Percentiles rank a stretch among this genome's conserved stretches.
These are phyloP conservation scores for Paecilomyces formosus DNA, from an alignment of 2,329 filamentous ascomycete genomes.

Conservation along the genomic window DNA sequence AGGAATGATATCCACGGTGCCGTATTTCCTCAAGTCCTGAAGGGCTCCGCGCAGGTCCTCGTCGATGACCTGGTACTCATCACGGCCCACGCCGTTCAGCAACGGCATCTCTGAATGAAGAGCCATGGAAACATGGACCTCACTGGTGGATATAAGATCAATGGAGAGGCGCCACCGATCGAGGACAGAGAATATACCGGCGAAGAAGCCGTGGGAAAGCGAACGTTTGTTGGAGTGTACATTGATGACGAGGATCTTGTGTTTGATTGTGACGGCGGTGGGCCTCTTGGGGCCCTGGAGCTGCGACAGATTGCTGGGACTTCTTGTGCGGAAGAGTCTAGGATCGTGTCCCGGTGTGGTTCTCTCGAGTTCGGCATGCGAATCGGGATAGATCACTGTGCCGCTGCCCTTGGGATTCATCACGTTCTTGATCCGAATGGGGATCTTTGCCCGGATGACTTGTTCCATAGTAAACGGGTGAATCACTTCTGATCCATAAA, in stretches of 20 bases:
- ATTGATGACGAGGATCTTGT: constrained; percentile 93
- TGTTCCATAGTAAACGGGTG: constrained; percentile 99
- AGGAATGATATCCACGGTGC: constrained; percentile 81
- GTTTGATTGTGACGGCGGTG: constrained; percentile 93
- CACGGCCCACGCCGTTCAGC: constrained; percentile 38
- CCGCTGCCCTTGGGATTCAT: constrained; percentile 58
- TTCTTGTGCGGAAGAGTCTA: constrained; percentile 43
- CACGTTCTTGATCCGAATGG: constrained; percentile 63
- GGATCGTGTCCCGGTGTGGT: constrained; percentile 50
- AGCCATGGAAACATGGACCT: constrained; percentile 97
- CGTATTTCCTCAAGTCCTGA: constrained; percentile 68
- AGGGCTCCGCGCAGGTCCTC: constrained; percentile 59
- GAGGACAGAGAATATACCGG: constrained; percentile 84
- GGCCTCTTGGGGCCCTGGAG: constrained; percentile 62
- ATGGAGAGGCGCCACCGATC: constrained; percentile 83
- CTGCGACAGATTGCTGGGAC: constrained; percentile 39
- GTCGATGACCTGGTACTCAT: constrained; percentile 49
- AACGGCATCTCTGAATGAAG: constrained; percentile 69
- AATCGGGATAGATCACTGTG: constrained; percentile 68
- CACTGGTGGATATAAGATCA: constrained; percentile 90
- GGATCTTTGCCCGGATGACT: constrained; percentile 58
- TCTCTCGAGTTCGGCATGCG: constrained; percentile 44
- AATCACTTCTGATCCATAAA: constrained; percentile 92
- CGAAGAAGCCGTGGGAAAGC: constrained; percentile 92
- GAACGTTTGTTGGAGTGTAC: constrained; percentile 97